Conservation (phyloP, 768 basidiomycete species). For the Candolleomyces eurysporus region DNA sequence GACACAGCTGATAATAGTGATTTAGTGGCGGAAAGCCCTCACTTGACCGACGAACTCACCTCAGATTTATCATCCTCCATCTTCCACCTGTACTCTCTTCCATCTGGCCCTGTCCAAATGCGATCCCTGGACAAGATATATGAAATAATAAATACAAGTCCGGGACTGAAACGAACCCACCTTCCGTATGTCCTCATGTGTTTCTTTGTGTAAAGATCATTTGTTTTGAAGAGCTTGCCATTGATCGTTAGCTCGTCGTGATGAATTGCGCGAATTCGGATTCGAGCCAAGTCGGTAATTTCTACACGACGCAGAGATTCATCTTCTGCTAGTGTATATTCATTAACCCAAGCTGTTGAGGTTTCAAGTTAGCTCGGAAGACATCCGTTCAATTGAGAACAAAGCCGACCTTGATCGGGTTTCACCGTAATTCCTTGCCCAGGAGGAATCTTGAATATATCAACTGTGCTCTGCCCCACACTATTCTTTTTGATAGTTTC, state of each 20-base stretch:
- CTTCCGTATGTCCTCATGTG: conserved; percentile 10
- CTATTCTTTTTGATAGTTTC: conserved; percentile 2
- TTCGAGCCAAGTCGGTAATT: background rate
- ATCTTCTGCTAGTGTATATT: background rate
- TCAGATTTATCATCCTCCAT: conserved; percentile 2
- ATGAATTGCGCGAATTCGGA: background rate
- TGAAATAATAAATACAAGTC: background rate
- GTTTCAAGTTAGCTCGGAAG: background rate
- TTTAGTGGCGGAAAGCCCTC: background rate
- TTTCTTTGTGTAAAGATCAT: background rate
- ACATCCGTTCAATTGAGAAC: background rate
- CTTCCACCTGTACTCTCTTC: conserved; percentile 20
- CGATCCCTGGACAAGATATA: conserved; percentile 12
- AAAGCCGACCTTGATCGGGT: background rate
- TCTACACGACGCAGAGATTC: background rate
- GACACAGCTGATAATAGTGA: background rate
- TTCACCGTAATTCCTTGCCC: background rate
- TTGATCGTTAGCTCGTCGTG: conserved; percentile 8
- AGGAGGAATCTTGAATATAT: conserved; percentile 12
- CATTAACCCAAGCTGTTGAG: background rate
- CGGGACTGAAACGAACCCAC: conserved; percentile 2
- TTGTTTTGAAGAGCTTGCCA: conserved; percentile 8
- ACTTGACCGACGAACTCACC: conserved; percentile 3
- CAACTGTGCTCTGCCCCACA: background rate
- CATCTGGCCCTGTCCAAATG: conserved; percentile 20